Conservation (phyloP, 2,329 filamentous ascomycete species). For the Nakataea oryzae region DNA sequence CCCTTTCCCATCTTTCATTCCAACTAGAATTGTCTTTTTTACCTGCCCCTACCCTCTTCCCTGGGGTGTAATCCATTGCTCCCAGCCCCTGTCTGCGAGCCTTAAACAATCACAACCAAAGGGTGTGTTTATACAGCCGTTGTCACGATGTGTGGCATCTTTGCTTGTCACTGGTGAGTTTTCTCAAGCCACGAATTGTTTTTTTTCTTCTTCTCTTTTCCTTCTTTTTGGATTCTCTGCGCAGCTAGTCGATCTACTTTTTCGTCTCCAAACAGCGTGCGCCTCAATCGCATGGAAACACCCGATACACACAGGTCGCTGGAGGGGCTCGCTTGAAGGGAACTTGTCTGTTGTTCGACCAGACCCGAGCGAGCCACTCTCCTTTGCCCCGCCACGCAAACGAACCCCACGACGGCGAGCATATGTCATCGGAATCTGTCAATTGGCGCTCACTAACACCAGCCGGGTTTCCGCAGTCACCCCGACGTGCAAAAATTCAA, state of each 20-base stretch:
- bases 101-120: not conserved
- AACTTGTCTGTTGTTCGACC: not conserved
- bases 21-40: not conserved
- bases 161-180: conserved; percentile 82
- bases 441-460: conserved; percentile 14
- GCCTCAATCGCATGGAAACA: not conserved
- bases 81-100: not conserved
- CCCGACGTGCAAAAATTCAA: conserved; percentile 96
- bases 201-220: not conserved
- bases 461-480: conserved; percentile 51
- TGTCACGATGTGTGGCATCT: conserved; percentile 80
- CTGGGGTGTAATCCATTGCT: not conserved
- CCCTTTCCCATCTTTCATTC: not conserved
- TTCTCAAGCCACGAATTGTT: conserved; percentile 1
- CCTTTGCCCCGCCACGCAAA: conserved; percentile 10
- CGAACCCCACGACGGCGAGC: not conserved
- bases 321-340: conserved; percentile 18
- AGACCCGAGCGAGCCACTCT: not conserved
- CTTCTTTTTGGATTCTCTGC: not conserved
- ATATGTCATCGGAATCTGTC: conserved; percentile 3
- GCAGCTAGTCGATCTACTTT: no score
- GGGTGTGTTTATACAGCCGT: not conserved
- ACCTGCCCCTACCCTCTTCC: not conserved
- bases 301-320: not conserved
- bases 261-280: not conserved